Evolutionary conservation across 139 green algal species (phyloP).

Genomic region (Chlamydomonas sp.): DNA sequence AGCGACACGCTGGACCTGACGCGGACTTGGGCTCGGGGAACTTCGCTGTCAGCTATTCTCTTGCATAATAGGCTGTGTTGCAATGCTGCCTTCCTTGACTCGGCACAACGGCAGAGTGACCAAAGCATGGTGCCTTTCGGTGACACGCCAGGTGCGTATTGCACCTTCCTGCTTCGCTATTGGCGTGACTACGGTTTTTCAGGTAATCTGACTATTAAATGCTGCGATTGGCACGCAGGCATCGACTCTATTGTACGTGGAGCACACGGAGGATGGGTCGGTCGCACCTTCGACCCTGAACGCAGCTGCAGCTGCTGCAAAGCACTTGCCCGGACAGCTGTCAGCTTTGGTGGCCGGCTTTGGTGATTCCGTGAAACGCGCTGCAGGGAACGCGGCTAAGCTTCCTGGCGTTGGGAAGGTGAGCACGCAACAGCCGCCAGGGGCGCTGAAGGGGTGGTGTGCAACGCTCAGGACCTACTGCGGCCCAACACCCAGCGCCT

Average conservation of each 20-base stretch:
- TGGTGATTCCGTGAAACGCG: constrained; percentile 24
- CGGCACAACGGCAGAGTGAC: not conserved
- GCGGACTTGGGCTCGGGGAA: too few species aligned
- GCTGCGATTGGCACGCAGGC: not conserved
- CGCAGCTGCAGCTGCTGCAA: constrained; percentile 13
- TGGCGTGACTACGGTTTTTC: not conserved
- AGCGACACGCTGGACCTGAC: too few species aligned
- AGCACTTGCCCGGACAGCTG: constrained; percentile 5
- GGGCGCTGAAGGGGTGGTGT: not conserved
- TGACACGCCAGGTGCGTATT: not conserved
- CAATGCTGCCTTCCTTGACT: not conserved
- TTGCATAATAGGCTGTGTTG: too few species aligned
- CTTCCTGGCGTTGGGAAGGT: constrained; percentile 58
- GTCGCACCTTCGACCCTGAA: constrained; percentile 47
- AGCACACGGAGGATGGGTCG: constrained; percentile 44
- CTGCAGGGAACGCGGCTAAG: constrained; percentile 17
- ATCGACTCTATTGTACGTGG: constrained; percentile 54
- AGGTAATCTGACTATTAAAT: not conserved
- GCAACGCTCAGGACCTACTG: not conserved
- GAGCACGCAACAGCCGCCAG: too few species aligned
- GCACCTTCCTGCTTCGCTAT: too few species aligned
- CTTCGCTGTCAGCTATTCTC: too few species aligned
- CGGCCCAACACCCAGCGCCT: not conserved
- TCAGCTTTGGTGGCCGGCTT: constrained; percentile 17
- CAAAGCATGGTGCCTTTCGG: not conserved